These are phyloP conservation scores for Neofusicoccum sp. DNA, from an alignment of 2,329 filamentous ascomycete species.

Conservation along the genomic window DNA sequence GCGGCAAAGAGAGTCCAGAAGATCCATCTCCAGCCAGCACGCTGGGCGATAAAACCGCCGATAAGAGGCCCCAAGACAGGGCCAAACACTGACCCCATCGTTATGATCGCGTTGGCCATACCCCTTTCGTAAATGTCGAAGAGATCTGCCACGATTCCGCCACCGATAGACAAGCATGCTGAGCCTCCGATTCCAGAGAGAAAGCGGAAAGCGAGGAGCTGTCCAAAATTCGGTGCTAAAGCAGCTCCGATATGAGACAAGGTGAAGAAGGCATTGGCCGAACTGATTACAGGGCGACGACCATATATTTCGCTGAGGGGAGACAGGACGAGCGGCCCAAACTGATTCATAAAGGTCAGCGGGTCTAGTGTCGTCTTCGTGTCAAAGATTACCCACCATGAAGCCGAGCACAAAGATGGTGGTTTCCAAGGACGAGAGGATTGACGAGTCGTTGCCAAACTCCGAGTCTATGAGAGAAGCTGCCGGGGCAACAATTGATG, in stretches of 20 bases:
- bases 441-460: constrained; percentile 36
- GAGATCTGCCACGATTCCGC: background rate
- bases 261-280: constrained; percentile 18
- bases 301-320: constrained; percentile 25
- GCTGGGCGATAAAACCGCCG: constrained; percentile 39
- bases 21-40: constrained; percentile 38
- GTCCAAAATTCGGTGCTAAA: background rate
- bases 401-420: constrained; percentile 42
- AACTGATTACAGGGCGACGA: constrained; percentile 3
- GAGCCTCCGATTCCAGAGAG: background rate
- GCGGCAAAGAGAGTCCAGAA: constrained; percentile 38
- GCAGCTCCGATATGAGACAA: background rate
- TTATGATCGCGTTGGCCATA: background rate
- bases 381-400: constrained; percentile 26
- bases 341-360: background rate
- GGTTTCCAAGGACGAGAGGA: constrained; percentile 36
- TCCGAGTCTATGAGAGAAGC: constrained; percentile 34
- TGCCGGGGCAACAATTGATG: constrained; percentile 40
- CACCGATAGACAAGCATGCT: background rate
- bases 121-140: constrained; percentile 3
- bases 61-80: constrained; percentile 36
- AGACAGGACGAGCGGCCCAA: constrained; percentile 23
- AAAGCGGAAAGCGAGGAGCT: background rate
- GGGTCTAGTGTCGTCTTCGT: background rate
- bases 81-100: constrained; percentile 25